Evolutionary conservation across 225 moss, liverwort and hornwort species (phyloP).

Genomic region (Asterella californica): DNA sequence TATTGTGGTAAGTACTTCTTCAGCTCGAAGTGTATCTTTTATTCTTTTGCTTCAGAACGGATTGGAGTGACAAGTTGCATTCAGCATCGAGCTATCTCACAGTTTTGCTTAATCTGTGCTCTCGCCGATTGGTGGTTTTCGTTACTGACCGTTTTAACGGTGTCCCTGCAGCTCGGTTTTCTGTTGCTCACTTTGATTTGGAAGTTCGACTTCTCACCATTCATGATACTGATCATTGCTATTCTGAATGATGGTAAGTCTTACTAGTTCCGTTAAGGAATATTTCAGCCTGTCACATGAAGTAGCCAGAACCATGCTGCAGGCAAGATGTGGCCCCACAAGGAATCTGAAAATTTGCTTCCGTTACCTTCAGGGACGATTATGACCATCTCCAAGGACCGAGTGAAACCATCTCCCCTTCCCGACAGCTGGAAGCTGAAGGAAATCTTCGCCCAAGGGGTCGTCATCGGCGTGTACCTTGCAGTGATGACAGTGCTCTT

Average conservation of each 20-base stretch:
- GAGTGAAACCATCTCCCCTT: slow-evolving; percentile 27
- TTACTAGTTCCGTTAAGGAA: not conserved
- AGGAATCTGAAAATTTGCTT: too few species aligned
- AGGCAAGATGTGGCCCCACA: not conserved
- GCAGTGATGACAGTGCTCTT: slow-evolving; percentile 29
- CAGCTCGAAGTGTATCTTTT: not conserved
- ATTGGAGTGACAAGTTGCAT: not conserved
- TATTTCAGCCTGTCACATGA: not conserved
- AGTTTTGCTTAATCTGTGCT: not conserved
- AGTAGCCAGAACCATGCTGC: not conserved
- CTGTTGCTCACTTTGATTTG: slow-evolving; percentile 23
- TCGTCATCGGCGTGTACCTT: slow-evolving; percentile 23
- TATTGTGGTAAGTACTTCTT: slow-evolving; percentile 30
- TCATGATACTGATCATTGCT: slow-evolving; percentile 32
- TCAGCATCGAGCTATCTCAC: too few species aligned
- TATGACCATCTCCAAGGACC: slow-evolving; percentile 63
- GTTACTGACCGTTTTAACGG: not conserved
- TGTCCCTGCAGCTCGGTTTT: slow-evolving; percentile 32
- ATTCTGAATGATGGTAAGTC: slow-evolving; percentile 33
- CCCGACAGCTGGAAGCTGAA: slow-evolving; percentile 30
- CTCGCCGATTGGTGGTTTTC: not conserved
- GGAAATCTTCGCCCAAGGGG: slow-evolving; percentile 24
- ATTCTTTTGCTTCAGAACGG: not conserved
- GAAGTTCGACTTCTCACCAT: slow-evolving; percentile 34
- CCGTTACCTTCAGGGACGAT: slow-evolving; percentile 51